A percentile compares a stretch with the other conserved stretches of the same genome.
Conservation (phyloP, 306 rosid species). For the Dalbergia cochinchinensis region DNA sequence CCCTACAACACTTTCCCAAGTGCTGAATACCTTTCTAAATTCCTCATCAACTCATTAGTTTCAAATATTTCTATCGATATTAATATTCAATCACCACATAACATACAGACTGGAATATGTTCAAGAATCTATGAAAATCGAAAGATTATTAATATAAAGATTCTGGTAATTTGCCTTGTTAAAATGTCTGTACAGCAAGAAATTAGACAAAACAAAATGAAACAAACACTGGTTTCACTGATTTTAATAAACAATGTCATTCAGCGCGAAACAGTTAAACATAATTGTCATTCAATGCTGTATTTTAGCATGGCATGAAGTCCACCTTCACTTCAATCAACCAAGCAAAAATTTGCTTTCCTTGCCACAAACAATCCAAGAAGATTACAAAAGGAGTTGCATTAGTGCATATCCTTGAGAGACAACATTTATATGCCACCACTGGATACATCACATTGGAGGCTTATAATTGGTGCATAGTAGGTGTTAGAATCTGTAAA, state of each 20-base stretch:
- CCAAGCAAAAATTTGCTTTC: constrained; percentile 8
- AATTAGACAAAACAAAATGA: constrained; percentile 17
- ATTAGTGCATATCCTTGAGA: not conserved
- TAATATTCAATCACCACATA: constrained; percentile 12
- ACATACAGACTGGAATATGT: not conserved
- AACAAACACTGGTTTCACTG: not conserved
- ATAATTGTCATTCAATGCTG: not conserved
- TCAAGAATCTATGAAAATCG: not conserved
- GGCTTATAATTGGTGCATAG: constrained; percentile 29
- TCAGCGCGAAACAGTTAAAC: not conserved
- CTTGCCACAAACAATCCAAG: constrained; percentile 26
- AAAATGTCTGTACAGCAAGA: constrained; percentile 1
- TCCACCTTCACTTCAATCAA: too few species aligned
- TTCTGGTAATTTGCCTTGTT: not conserved
- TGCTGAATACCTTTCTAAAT: not conserved
- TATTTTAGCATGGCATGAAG: too few species aligned
- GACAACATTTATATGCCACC: constrained; percentile 30
- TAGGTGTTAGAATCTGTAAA: not conserved
- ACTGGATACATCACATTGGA: constrained; percentile 29
- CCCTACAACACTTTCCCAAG: constrained; percentile 9
- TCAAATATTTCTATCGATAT: constrained; percentile 3
- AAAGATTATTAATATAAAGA: not conserved
- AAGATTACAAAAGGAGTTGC: constrained; percentile 3
- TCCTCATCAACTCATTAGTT: constrained; percentile 3
- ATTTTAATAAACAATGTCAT: constrained; percentile 4